phyloP scores from a whole-genome alignment of 1,284 basidiomycete genomes.

The Microbotryum silenes-acaulis region DNA sequence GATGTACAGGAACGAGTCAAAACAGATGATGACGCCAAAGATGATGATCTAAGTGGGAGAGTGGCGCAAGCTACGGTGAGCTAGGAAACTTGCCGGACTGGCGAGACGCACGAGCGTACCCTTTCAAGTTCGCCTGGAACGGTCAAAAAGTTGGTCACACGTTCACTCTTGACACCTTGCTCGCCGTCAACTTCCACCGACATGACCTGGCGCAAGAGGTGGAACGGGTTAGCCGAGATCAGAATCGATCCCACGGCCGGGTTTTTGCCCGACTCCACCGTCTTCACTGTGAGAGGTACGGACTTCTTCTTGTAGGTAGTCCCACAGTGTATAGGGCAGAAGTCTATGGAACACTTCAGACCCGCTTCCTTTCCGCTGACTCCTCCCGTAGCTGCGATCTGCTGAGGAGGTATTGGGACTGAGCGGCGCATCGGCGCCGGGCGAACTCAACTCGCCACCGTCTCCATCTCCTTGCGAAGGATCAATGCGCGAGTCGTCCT shows the following conservation, averaged over 20 bases:
- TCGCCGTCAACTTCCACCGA: constrained; percentile 87
- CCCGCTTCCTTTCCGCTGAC: background rate
- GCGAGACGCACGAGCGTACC: constrained; percentile 45
- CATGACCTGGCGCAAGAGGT: constrained; percentile 51
- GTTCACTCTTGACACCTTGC: constrained; percentile 89
- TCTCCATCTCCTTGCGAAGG: too few species aligned
- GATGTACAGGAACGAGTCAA: constrained; percentile 95
- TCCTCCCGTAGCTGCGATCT: background rate
- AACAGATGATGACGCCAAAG: constrained; percentile 87
- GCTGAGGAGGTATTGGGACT: background rate
- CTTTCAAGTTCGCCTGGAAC: constrained; percentile 93
- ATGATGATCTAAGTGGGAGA: constrained; percentile 61
- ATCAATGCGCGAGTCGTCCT: too few species aligned
- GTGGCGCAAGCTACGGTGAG: background rate
- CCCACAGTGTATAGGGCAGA: constrained; percentile 74
- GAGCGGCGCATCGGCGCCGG: too few species aligned
- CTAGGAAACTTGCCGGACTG: background rate
- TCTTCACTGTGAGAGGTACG: background rate
- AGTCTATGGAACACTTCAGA: too few species aligned
- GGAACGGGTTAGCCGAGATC: background rate
- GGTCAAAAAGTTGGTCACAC: constrained; percentile 93
- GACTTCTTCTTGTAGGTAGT: constrained; percentile 65
- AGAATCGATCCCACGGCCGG: background rate
- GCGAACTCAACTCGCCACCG: too few species aligned
- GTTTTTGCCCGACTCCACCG: background rate